These are phyloP conservation scores for Agaricus blazei DNA, from an alignment of 768 basidiomycete genomes.

Conservation along the genomic window DNA sequence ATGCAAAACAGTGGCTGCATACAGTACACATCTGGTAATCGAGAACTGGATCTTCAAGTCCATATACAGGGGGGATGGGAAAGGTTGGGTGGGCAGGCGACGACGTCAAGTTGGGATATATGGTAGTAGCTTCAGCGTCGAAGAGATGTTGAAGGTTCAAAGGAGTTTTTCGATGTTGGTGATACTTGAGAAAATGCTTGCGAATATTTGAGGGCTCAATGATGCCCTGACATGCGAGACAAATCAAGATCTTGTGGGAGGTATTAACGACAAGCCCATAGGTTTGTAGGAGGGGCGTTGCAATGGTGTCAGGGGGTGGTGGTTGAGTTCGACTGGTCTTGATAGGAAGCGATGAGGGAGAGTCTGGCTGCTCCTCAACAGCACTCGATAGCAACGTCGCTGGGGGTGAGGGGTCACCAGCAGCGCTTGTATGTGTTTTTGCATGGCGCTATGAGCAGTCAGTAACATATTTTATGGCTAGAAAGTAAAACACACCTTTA, in stretches of 20 bases:
- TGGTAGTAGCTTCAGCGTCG: background rate
- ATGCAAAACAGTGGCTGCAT: constrained; percentile 4
- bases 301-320: background rate
- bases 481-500: no score
- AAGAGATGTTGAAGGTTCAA: background rate
- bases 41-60: background rate
- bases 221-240: constrained; percentile 1
- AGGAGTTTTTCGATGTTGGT: background rate
- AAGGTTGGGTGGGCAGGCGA: background rate
- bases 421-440: no score
- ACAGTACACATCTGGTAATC: background rate
- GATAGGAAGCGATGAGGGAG: no score
- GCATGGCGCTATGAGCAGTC: no score
- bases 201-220: background rate
- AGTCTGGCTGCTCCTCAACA: no score
- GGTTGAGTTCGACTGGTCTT: constrained; percentile 1
- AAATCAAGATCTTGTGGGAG: background rate
- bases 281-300: background rate
- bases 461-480: no score
- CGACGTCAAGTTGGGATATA: constrained; percentile 1
- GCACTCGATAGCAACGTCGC: no score
- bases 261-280: background rate
- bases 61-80: background rate
- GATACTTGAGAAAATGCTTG: background rate
- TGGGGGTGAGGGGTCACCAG: no score